Percentiles rank a stretch among this genome's conserved stretches.
Evolutionary conservation across 768 basidiomycete genomes (phyloP).

Genomic region (Tricholoma matsutake): DNA sequence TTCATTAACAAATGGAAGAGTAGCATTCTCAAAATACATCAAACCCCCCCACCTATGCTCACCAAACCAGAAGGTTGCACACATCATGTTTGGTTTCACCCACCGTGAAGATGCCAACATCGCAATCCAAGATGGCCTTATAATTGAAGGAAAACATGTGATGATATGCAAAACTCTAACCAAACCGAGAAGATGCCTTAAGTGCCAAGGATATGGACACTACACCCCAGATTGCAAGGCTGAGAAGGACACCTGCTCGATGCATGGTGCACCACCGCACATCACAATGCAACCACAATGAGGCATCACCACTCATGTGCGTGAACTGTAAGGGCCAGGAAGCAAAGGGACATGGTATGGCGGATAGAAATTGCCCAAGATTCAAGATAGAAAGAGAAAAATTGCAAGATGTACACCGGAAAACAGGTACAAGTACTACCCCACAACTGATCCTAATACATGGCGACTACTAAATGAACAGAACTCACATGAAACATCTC

Average conservation of each 20-base stretch:
- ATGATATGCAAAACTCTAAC: constrained; percentile 9
- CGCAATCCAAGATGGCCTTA: constrained; percentile 11
- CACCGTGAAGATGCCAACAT: constrained; percentile 19
- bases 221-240: not conserved
- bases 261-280: not conserved
- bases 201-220: too few species aligned
- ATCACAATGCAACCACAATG: not conserved
- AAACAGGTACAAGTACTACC: too few species aligned
- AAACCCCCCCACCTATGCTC: constrained; percentile 6
- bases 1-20: not conserved
- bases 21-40: constrained; percentile 12
- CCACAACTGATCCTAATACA: too few species aligned
- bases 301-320: not conserved
- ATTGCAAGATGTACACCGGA: too few species aligned
- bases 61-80: constrained; percentile 17
- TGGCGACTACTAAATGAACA: too few species aligned
- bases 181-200: too few species aligned
- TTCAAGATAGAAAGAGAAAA: too few species aligned
- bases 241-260: not conserved
- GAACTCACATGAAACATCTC: too few species aligned
- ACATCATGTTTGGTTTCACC: constrained; percentile 20
- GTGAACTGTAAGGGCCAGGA: not conserved
- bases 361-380: too few species aligned
- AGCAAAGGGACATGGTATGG: too few species aligned
- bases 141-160: constrained; percentile 12